Conservation (phyloP, 345 rosid genomes). For the Linum usitatissimum region DNA sequence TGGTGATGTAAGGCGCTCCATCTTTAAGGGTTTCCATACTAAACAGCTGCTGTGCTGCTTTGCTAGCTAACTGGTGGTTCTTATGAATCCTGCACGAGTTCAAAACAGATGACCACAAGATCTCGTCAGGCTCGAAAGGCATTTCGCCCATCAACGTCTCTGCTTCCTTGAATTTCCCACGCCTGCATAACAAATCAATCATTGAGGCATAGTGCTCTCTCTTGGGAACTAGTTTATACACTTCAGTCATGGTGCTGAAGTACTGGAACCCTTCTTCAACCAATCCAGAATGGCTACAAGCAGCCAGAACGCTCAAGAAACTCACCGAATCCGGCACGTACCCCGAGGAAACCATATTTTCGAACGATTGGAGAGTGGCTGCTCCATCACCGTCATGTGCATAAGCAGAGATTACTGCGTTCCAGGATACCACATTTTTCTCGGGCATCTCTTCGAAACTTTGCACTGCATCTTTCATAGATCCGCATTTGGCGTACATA, state of each 20-base stretch:
- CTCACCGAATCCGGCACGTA: conserved; percentile 63
- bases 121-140: conserved; percentile 75
- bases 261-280: conserved; percentile 54
- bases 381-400: conserved; percentile 74
- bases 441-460: conserved; percentile 65
- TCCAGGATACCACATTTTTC: conserved; percentile 77
- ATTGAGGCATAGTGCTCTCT: conserved; percentile 62
- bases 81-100: conserved; percentile 85
- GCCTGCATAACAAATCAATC: conserved; percentile 61
- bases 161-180: conserved; percentile 53
- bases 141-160: conserved; percentile 52
- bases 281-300: conserved; percentile 77
- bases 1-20: conserved; percentile 67
- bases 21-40: conserved; percentile 63
- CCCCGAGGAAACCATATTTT: conserved; percentile 52
- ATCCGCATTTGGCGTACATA: conserved; percentile 87
- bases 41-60: conserved; percentile 60
- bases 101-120: conserved; percentile 76
- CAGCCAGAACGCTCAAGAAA: conserved; percentile 55
- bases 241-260: conserved; percentile 44
- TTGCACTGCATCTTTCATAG: conserved; percentile 51
- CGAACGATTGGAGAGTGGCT: conserved; percentile 45
- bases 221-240: conserved; percentile 45
- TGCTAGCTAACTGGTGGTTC: conserved; percentile 53
- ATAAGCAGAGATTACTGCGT: conserved; percentile 63